Evolutionary conservation across 2,329 filamentous ascomycete species (phyloP), one percentile per base, ranked within the genome.

Genomic region (Ustilaginoidea virens): DNA sequence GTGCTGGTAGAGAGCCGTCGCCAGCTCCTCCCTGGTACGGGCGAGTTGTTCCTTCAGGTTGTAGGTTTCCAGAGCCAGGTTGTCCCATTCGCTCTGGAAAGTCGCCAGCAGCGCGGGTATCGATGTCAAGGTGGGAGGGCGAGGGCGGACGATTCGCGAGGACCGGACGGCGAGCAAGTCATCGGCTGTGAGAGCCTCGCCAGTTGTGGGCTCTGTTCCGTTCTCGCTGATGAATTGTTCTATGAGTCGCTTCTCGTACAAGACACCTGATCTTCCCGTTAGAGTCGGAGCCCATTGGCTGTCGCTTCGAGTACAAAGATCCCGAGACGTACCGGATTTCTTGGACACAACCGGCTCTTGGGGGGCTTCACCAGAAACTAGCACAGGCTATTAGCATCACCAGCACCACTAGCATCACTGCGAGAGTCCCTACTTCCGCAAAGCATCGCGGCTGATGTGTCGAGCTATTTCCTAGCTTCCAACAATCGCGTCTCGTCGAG

Each of bases 1-100:
- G 44, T 96, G 82, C 57, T 96, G 87, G 56, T 98, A 98, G 15
- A 98, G 66, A 0, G 90, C 82, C 2, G 83, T 90, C 32, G 83
- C 83, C 32, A 98, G 71, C 60, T 98, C 90, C 57, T 94, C 86
- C 39, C 87, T 69, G 23, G 86, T 92, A 50, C 92, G 81, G 29
- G 78, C 69, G 36, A 98, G 64, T 49, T 93, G 83, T 53, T 94
- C 81, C 57, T 81, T 79, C 35, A 96, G 61, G 41, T 82, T 90
- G 53, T 85, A 94, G 28, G 83, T 81, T 58, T 98, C 90, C 20
- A 96, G 63, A 9, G 87, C 82, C 25, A 94, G 61, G 7, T 86
- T 78, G 51, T 98, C 90, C 90, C 90, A 98, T 64, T 98, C 90
- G 53, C 92, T 92, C 53, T 98, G 90, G 53, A 98, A 96, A 22